Conservation (phyloP, 306 rosid genomes). For the Trichosanthes truncata region DNA sequence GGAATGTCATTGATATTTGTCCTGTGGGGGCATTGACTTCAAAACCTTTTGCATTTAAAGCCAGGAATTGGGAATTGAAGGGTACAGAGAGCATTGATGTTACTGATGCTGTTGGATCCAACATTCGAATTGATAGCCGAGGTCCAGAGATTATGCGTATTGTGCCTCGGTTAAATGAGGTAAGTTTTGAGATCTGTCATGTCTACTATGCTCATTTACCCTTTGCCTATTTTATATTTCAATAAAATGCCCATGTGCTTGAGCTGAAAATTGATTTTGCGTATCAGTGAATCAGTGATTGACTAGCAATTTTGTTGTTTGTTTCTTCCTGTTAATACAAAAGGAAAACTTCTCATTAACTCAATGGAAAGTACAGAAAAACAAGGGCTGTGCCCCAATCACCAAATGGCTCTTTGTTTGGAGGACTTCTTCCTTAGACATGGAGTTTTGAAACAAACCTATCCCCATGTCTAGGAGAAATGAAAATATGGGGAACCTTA, state of each 20-base stretch:
- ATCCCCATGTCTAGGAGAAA: not conserved
- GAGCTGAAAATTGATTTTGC: not conserved
- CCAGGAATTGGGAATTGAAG: constrained; percentile 94
- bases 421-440: not conserved
- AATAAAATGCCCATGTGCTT: not conserved
- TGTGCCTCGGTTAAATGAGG: constrained; percentile 91
- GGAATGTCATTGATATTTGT: constrained; percentile 97
- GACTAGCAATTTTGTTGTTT: not conserved
- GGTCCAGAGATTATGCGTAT: constrained; percentile 98
- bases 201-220: not conserved
- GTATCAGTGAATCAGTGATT: not conserved
- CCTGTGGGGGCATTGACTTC: constrained; percentile 98
- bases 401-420: not conserved
- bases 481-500: not conserved
- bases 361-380: not conserved
- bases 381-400: too few species aligned
- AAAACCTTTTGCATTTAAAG: constrained; percentile 98
- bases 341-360: not conserved
- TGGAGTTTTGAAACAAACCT: not conserved
- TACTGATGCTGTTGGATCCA: constrained; percentile 98
- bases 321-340: not conserved
- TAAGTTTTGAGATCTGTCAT: constrained; percentile 11
- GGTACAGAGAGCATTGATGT: constrained; percentile 93
- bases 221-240: not conserved
- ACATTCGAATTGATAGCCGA: constrained; percentile 94